These are phyloP conservation scores for Neurospora intermedia DNA, from an alignment of 495 filamentous ascomycete genomes.

Conservation along the genomic window DNA sequence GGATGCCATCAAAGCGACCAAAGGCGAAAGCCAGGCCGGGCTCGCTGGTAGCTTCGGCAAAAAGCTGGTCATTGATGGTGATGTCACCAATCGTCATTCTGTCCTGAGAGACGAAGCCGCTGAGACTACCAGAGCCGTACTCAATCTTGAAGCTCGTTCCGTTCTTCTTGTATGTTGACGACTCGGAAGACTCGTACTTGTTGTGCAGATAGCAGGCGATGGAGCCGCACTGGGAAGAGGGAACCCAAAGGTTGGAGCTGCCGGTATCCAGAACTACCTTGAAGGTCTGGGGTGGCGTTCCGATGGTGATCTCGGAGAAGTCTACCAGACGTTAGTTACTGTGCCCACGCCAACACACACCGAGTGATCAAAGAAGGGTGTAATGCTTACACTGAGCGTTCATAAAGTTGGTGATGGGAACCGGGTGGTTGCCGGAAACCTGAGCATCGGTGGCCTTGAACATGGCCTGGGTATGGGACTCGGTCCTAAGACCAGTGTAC, in stretches of 20 bases:
- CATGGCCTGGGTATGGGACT: constrained; percentile 57
- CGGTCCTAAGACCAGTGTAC: constrained; percentile 80
- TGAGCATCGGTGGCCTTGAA: constrained; percentile 67
- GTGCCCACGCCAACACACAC: background rate
- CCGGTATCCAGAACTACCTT: constrained; percentile 98
- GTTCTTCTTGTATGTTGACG: constrained; percentile 89
- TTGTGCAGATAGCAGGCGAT: constrained; percentile 97
- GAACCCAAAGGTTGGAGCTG: constrained; percentile 99
- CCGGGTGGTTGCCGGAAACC: constrained; percentile 58
- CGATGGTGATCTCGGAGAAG: constrained; percentile 92
- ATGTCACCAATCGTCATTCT: constrained; percentile 78
- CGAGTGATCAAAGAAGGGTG: background rate
- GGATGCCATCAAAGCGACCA: constrained; percentile 94
- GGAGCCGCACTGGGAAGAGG: constrained; percentile 77
- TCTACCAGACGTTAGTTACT: constrained; percentile 40
- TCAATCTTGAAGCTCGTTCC: constrained; percentile 85
- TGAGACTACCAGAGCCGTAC: constrained; percentile 92
- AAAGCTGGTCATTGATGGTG: constrained; percentile 75
- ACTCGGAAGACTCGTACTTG: constrained; percentile 89
- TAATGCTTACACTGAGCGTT: constrained; percentile 86
- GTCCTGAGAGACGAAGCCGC: constrained; percentile 88
- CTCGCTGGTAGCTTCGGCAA: constrained; percentile 90
- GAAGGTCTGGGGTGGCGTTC: constrained; percentile 86
- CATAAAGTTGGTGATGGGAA: constrained; percentile 93
- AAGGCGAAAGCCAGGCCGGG: constrained; percentile 97